Base-by-base conservation (phyloP, 495 filamentous ascomycete species). In the Annulohypoxylon stygium region DNA sequence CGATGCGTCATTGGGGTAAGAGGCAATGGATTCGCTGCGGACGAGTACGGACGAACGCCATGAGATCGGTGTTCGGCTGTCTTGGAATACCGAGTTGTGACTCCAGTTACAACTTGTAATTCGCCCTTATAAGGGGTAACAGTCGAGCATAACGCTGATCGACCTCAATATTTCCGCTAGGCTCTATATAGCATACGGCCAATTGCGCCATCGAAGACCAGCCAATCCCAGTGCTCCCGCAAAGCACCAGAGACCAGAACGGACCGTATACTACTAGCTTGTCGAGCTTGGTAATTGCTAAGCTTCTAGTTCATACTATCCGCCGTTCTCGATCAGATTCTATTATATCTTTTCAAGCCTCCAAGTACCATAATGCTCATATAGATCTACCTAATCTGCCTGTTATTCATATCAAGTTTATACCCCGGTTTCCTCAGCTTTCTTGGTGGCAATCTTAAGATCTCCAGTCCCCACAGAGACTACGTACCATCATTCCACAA, bases 181-280 rank as follows among this genome's bases (percentile, higher is more conserved):
- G 8, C 71, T 63, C 43, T 12, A 50, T 70, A 62, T 48, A 41
- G 71, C 45, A 55, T 74, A 69, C 62, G 11, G 23, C 71, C 34
- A 51, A 74, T 74, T 74, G 66, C 71, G 66, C 71, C 71, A 74
- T 70, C 71, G 61, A 69, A 10, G 16, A 12, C 54, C 34, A 64
- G 55, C 71, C 66, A 74, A 70, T 74, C 61, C 61, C 43, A 14
- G 39, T 36, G 9, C 54, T 20, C 10, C 37, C 14, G 30, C 36
- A 33, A 30, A 57, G 16, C 37, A 43, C 43, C 54, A 61, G 55
- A 18, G 25, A 12, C 39, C 39, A 43, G 12, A n/a, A 43, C n/a
- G 43, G 20, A 25, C 48, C 47, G 45, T 62, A 63, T 63, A 33
- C 41, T 53, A 41, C 34, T 39, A 69, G 51, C 2, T 9, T 39